Conservation (phyloP, 2,329 filamentous ascomycete species). For the Curvularia lunata region DNA sequence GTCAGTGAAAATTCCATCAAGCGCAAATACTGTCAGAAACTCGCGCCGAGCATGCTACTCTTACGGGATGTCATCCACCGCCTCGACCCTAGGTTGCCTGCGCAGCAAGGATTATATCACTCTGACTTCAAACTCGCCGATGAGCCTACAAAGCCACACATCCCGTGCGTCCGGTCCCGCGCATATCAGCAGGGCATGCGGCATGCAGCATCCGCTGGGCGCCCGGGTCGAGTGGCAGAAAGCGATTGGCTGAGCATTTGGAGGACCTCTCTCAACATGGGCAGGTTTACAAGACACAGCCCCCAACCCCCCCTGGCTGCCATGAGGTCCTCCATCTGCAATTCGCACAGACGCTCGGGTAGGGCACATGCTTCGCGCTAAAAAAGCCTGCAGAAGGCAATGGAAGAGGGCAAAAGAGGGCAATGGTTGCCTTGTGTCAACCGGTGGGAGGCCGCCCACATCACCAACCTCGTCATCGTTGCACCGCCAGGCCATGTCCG, state of each 20-base stretch:
- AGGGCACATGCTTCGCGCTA: slow-evolving; percentile 7
- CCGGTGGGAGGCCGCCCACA: slow-evolving; percentile 17
- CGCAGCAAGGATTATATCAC: background rate
- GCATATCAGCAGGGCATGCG: slow-evolving; percentile 7
- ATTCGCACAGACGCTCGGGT: slow-evolving; percentile 8
- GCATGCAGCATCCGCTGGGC: slow-evolving; percentile 5
- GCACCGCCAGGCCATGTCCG: background rate
- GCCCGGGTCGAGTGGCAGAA: background rate
- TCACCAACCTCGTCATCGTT: slow-evolving; percentile 4
- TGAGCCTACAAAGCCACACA: background rate
- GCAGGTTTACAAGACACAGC: slow-evolving; percentile 14
- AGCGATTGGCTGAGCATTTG: slow-evolving; percentile 11
- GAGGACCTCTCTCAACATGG: slow-evolving; percentile 13
- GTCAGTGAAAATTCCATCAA: background rate
- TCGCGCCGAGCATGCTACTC: background rate
- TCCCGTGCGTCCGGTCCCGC: slow-evolving; percentile 5
- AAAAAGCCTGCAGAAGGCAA: slow-evolving; percentile 2
- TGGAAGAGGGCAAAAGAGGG: slow-evolving; percentile 5
- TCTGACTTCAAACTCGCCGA: background rate
- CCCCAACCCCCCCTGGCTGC: slow-evolving; percentile 1
- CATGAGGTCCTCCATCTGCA: slow-evolving; percentile 13
- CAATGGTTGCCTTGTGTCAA: slow-evolving; percentile 12
- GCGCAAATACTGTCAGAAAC: background rate
- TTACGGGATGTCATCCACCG: background rate
- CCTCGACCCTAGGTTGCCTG: background rate